Base-by-base conservation (phyloP, 2,329 filamentous ascomycete genomes). In the Fusarium buxicola region DNA sequence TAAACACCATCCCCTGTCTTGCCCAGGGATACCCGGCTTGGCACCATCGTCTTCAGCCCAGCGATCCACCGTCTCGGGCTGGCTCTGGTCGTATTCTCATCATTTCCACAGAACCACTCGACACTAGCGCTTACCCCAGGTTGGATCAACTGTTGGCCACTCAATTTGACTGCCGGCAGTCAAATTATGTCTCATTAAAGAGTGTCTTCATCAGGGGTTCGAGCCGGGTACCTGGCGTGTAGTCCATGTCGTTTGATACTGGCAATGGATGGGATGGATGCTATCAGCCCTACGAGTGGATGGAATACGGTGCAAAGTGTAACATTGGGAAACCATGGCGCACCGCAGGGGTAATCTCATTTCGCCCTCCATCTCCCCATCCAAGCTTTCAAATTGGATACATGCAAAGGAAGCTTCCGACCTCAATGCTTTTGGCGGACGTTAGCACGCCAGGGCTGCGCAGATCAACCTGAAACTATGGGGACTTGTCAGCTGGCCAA, bases 41-140 rank as follows among this genome's bases (percentile, higher is more conserved):
- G 13, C 32, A 13, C 11, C 38, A 44, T 16, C 27, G n/a, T 45
- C 28, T 28, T 30, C 39, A 41, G 24, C 39, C 38, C 24, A 24
- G 30, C 41, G 41, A 27, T n/a, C n/a, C n/a, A n/a, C n/a, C n/a
- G n/a, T n/a, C n/a, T n/a, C n/a, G n/a, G n/a, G n/a, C n/a, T n/a
- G n/a, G 21, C 16, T 25, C 44, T 35, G 32, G 24, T 39, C 15
- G 15, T 28, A 21, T 30, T 11, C 24, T 48, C 25, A 28, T 60
- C 44, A 65, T 65, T 58, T 65, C 62, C 56, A 49, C 61, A 41
- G 30, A 43, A 31, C 35, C 24, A 9, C 44, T 34, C 49, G 38
- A 39, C 55, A 31, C 48, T 38, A 44, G 47, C 62, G 47, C 62
- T 60, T 58, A 47, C 39, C 60, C 60, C 45, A 55, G 55, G 34